These are phyloP conservation scores for Combretum micranthum DNA, from an alignment of 345 rosid genomes.

Conservation along the genomic window DNA sequence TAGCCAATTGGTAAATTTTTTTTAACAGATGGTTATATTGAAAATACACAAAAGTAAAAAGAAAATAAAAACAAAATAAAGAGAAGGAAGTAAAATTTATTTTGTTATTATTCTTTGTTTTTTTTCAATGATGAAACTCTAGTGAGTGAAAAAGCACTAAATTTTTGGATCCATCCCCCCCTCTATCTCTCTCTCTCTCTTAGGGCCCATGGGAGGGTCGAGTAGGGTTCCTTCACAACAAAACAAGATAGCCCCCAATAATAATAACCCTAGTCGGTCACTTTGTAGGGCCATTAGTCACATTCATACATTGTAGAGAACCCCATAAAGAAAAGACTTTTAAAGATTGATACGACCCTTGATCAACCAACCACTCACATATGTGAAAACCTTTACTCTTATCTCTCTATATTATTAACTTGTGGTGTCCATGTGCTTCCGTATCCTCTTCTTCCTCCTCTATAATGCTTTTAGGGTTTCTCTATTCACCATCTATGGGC, in stretches of 20 bases:
- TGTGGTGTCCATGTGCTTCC: constrained; percentile 1
- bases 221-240: not conserved
- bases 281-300: constrained; percentile 27
- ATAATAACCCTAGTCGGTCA: constrained; percentile 12
- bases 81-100: no score
- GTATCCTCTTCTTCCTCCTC: constrained; percentile 3
- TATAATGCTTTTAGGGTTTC: not conserved
- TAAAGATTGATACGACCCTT: constrained; percentile 34
- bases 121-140: no score
- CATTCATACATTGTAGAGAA: constrained; percentile 17
- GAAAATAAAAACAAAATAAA: no score
- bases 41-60: no score
- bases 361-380: constrained; percentile 24
- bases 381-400: not conserved
- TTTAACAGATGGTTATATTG: no score
- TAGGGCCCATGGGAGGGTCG: not conserved
- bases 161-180: no score
- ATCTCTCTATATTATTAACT: not conserved
- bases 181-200: not conserved
- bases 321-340: constrained; percentile 13
- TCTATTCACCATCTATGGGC: no score
- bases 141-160: no score
- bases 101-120: no score
- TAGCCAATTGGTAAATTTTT: no score
- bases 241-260: constrained; percentile 15